Percentiles rank a stretch among this genome's conserved stretches.
These are phyloP conservation scores for Chenopodium berlandieri DNA, from an alignment of 148 eudicot species.

Conservation along the genomic window DNA sequence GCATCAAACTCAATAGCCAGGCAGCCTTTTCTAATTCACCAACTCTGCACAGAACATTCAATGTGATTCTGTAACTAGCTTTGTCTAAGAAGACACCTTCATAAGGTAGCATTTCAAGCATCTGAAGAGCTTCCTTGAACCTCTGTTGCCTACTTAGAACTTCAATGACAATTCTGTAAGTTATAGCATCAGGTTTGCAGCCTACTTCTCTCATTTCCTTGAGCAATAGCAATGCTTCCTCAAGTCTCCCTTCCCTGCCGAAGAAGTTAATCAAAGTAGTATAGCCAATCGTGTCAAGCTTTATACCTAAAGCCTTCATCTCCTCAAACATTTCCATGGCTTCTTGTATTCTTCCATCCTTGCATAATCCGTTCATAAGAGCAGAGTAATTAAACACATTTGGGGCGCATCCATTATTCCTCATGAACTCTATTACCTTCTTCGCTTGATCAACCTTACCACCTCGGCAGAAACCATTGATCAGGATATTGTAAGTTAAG, in stretches of 20 bases:
- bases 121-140: slow-evolving; percentile 59
- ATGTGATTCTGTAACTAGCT: slow-evolving; percentile 61
- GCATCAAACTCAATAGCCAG: slow-evolving; percentile 65
- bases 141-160: slow-evolving; percentile 59
- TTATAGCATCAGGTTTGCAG: slow-evolving; percentile 70
- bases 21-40: slow-evolving; percentile 64
- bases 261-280: slow-evolving; percentile 78
- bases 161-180: slow-evolving; percentile 65
- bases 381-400: slow-evolving; percentile 70
- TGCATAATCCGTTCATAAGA: slow-evolving; percentile 80
- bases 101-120: slow-evolving; percentile 71
- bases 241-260: slow-evolving; percentile 50
- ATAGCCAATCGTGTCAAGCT: slow-evolving; percentile 69
- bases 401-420: slow-evolving; percentile 73
- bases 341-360: slow-evolving; percentile 62
- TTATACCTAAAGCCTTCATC: slow-evolving; percentile 57
- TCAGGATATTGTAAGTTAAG: slow-evolving; percentile 76
- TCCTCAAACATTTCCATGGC: slow-evolving; percentile 61
- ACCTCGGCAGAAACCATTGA: slow-evolving; percentile 70
- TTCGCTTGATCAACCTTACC: slow-evolving; percentile 77
- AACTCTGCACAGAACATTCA: slow-evolving; percentile 52
- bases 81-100: slow-evolving; percentile 64
- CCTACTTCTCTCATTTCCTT: slow-evolving; percentile 61
- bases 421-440: slow-evolving; percentile 77
- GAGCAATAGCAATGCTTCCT: slow-evolving; percentile 63